Evolutionary conservation across 768 basidiomycete species (phyloP).

Genomic region (Ramaria rubella): DNA sequence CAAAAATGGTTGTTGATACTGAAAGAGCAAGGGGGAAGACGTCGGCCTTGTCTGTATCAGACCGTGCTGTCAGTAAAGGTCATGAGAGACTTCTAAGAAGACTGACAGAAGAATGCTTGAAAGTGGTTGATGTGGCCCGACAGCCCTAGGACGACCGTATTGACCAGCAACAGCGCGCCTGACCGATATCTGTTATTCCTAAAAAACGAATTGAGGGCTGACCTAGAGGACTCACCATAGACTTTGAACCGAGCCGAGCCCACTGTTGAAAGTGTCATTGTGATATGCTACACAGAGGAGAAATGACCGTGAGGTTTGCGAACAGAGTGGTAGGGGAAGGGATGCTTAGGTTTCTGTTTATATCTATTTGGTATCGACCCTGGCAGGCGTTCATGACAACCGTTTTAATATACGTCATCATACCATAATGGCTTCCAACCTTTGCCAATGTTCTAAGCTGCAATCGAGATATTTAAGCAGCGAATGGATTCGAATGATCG

Average conservation of each 20-base stretch:
- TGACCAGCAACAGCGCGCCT: slow-evolving; percentile 41
- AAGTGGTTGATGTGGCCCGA: slow-evolving; percentile 48
- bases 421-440: too few species aligned
- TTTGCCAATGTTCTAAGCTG: too few species aligned
- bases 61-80: slow-evolving; percentile 7
- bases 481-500: too few species aligned
- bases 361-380: background rate
- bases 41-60: slow-evolving; percentile 45
- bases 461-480: too few species aligned
- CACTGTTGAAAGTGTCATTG: slow-evolving; percentile 4
- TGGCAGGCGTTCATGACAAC: too few species aligned
- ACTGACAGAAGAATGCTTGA: slow-evolving; percentile 56
- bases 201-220: background rate
- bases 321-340: background rate
- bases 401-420: too few species aligned
- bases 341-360: background rate
- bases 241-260: background rate
- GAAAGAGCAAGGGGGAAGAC: slow-evolving; percentile 56
- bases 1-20: slow-evolving; percentile 40
- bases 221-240: background rate
- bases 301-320: background rate
- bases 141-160: slow-evolving; percentile 46
- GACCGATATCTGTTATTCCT: background rate
- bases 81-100: background rate
- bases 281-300: slow-evolving; percentile 1